phyloP scores from a whole-genome alignment of 164 flowering plant species.

The Akebia trifoliata region DNA sequence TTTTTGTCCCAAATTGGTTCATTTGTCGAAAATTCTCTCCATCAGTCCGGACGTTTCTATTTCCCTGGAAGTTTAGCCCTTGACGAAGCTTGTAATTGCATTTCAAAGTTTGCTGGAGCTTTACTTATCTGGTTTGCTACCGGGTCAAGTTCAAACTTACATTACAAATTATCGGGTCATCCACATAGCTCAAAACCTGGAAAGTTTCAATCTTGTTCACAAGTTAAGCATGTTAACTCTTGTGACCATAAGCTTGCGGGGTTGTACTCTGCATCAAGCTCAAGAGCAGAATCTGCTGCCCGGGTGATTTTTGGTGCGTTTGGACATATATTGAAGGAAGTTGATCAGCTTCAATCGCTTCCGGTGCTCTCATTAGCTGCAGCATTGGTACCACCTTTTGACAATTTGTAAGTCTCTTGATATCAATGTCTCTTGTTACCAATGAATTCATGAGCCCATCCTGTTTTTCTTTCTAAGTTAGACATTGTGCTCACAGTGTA shows the following conservation, averaged over 20 bases:
- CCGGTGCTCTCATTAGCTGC: conserved; percentile 69
- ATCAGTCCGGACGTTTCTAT: conserved; percentile 22
- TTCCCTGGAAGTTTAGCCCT: conserved; percentile 54
- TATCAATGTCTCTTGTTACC: too few species aligned
- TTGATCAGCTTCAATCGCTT: conserved; percentile 38
- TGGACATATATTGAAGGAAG: conserved; percentile 31
- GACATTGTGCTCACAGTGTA: too few species aligned
- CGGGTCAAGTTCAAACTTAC: conserved; percentile 28
- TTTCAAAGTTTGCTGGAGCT: conserved; percentile 65
- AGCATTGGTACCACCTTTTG: conserved; percentile 61
- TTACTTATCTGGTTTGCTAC: conserved; percentile 38
- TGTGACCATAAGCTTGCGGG: conserved; percentile 20
- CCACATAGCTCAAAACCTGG: conserved; percentile 18
- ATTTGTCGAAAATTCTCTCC: conserved; percentile 34
- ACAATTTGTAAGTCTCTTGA: conserved; percentile 62
- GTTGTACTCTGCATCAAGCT: conserved; percentile 21
- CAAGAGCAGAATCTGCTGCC: conserved; percentile 20
- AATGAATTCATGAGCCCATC: not conserved
- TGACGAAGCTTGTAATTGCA: conserved; percentile 54
- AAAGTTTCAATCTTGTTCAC: conserved; percentile 23
- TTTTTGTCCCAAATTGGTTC: conserved; percentile 33
- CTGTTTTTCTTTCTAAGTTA: too few species aligned
- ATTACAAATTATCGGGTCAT: conserved; percentile 20
- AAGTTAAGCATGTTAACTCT: conserved; percentile 26
- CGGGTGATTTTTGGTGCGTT: conserved; percentile 34